These are phyloP conservation scores for Paspalum vaginatum DNA, from an alignment of 176 grass and related monocot genomes.

Conservation along the genomic window DNA sequence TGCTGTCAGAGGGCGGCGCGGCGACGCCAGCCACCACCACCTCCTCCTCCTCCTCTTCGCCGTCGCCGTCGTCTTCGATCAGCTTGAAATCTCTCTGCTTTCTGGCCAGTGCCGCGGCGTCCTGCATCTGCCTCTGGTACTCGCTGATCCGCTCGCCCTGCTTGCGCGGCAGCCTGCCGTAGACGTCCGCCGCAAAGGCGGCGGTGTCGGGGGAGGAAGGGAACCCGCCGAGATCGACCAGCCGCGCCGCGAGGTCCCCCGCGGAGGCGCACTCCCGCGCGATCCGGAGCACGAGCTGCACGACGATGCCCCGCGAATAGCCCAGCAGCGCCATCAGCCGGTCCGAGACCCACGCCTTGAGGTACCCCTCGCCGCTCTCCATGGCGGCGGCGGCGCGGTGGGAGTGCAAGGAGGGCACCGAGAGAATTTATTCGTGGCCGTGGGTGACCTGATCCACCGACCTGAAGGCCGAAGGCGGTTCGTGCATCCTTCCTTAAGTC, in stretches of 20 bases:
- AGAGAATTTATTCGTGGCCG: too few species aligned
- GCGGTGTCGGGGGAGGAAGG: conserved; percentile 31
- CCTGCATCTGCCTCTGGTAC: conserved; percentile 36
- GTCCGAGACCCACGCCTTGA: conserved; percentile 55
- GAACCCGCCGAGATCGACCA: conserved; percentile 44
- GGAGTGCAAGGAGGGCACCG: too few species aligned
- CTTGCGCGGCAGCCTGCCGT: conserved; percentile 17
- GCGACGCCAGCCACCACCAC: neutral
- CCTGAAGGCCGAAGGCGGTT: too few species aligned
- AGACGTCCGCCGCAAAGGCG: conserved; percentile 44
- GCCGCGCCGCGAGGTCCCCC: conserved; percentile 34
- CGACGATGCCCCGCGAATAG: conserved; percentile 32
- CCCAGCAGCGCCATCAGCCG: conserved; percentile 43
- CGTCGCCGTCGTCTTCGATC: neutral
- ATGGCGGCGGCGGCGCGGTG: too few species aligned
- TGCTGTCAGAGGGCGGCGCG: neutral
- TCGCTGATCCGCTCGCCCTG: neutral
- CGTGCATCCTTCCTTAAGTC: too few species aligned
- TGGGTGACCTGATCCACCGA: too few species aligned
- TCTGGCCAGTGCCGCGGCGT: conserved; percentile 31
- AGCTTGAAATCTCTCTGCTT: conserved; percentile 45
- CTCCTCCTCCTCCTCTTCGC: neutral
- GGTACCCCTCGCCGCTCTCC: conserved; percentile 15
- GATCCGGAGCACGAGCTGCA: conserved; percentile 39
- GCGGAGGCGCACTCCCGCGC: conserved; percentile 42